A percentile compares a stretch with the other conserved stretches of the same genome.
phyloP scores from a whole-genome alignment of 768 basidiomycete species.

The Lentinula detonsa region DNA sequence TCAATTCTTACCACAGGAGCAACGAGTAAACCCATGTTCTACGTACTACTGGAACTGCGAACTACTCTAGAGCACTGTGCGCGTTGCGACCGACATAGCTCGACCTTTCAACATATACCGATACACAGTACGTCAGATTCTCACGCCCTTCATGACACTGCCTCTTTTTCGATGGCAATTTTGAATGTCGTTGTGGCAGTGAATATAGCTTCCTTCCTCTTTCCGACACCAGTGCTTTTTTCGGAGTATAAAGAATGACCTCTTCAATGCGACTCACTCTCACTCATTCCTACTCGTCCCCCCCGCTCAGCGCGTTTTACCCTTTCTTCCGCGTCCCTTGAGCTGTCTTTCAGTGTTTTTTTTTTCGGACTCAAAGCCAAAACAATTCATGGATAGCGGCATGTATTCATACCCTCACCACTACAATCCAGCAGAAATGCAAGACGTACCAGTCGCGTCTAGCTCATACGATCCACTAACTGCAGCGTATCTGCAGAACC shows the following conservation, averaged over 20 bases:
- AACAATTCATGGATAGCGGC: neutral
- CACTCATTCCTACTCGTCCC: neutral
- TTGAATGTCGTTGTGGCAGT: neutral
- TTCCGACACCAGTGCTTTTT: neutral
- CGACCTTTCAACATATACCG: neutral
- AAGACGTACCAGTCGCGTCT: neutral
- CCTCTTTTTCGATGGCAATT: too few species aligned
- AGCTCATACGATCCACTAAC: neutral
- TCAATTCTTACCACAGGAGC: neutral
- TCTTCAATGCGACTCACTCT: neutral
- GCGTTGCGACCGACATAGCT: constrained; percentile 4
- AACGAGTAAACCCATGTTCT: neutral
- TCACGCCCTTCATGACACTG: neutral
- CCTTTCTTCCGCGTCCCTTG: neutral
- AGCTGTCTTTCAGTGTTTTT: neutral
- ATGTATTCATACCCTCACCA: neutral
- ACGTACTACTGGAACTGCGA: neutral
- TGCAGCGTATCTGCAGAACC: neutral
- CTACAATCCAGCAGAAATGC: neutral
- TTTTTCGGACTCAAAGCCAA: neutral
- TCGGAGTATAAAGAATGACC: neutral
- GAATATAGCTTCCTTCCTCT: neutral
- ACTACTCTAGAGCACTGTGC: neutral
- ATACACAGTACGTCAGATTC: neutral
- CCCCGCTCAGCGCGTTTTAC: too few species aligned